Conservation (phyloP, 345 rosid species). For the Lepidium sativum region DNA sequence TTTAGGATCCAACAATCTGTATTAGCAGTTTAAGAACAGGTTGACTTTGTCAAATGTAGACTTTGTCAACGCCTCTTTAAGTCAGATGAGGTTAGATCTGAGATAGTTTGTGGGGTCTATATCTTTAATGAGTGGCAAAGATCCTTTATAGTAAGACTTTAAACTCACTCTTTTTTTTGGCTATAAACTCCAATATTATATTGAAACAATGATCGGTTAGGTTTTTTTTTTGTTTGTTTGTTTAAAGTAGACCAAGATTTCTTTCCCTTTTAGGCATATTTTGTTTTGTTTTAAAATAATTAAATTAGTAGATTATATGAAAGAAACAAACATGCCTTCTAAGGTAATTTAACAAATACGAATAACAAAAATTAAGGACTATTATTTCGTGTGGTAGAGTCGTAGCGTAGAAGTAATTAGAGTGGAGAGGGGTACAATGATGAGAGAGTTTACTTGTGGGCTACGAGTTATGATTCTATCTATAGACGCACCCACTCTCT, state of each 20-base stretch:
- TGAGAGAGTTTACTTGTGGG: conserved; percentile 12
- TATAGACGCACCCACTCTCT: conserved; percentile 3
- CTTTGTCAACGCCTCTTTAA: conserved; percentile 1
- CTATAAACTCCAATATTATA: not conserved
- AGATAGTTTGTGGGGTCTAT: conserved; percentile 14
- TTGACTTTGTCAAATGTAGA: conserved; percentile 22
- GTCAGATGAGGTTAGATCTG: conserved; percentile 14
- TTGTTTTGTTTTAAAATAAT: not conserved
- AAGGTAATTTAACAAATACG: not conserved
- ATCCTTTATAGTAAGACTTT: not conserved
- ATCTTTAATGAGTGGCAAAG: conserved; percentile 1
- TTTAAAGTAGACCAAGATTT: not conserved
- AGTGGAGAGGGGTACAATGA: not conserved
- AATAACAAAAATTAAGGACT: not conserved
- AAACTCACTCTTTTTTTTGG: not conserved
- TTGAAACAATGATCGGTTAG: not conserved
- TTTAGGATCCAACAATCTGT: not conserved
- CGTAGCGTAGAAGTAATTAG: conserved; percentile 3
- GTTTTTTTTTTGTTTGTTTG: not conserved
- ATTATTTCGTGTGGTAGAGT: not conserved
- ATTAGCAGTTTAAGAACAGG: not conserved
- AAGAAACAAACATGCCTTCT: not conserved
- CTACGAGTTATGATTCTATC: conserved; percentile 8
- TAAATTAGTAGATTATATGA: not conserved
- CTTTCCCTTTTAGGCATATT: conserved; percentile 9